phyloP scores from a whole-genome alignment of 768 basidiomycete species.

The Neoboletus subvelutipes region DNA sequence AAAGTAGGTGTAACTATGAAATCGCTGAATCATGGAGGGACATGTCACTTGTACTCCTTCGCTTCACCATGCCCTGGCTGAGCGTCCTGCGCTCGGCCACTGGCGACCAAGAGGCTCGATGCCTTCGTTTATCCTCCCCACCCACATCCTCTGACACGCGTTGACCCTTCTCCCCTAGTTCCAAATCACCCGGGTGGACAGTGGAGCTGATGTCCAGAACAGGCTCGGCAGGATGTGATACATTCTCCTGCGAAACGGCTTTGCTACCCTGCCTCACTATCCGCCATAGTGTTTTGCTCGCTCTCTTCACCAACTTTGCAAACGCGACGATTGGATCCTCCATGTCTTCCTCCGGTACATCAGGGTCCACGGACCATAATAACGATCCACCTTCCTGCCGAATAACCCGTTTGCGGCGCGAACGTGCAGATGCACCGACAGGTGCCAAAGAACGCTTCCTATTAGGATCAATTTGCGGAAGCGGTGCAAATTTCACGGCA shows the following conservation, averaged over 20 bases:
- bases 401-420: constrained; percentile 24
- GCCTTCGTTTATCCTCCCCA: constrained; percentile 12
- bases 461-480: constrained; percentile 52
- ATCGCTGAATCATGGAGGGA: constrained; percentile 54
- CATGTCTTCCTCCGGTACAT: constrained; percentile 27
- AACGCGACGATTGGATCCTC: constrained; percentile 51
- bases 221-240: constrained; percentile 4
- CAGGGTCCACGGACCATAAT: constrained; percentile 22
- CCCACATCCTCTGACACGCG: not conserved
- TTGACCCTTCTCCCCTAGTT: not conserved
- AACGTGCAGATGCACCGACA: constrained; percentile 51
- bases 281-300: constrained; percentile 41
- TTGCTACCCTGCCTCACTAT: constrained; percentile 43
- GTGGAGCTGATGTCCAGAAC: constrained; percentile 24
- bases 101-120: constrained; percentile 29
- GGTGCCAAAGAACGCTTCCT: constrained; percentile 50
- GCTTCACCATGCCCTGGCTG: constrained; percentile 2
- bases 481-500: constrained; percentile 58
- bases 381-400: constrained; percentile 22
- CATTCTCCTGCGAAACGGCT: constrained; percentile 10
- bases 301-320: constrained; percentile 52
- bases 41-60: constrained; percentile 28
- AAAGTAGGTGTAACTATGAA: constrained; percentile 52
- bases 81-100: constrained; percentile 23
- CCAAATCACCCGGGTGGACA: constrained; percentile 21